Base-by-base conservation (phyloP, 2,329 filamentous ascomycete genomes). In the Gnomoniopsis smithogilvyi region DNA sequence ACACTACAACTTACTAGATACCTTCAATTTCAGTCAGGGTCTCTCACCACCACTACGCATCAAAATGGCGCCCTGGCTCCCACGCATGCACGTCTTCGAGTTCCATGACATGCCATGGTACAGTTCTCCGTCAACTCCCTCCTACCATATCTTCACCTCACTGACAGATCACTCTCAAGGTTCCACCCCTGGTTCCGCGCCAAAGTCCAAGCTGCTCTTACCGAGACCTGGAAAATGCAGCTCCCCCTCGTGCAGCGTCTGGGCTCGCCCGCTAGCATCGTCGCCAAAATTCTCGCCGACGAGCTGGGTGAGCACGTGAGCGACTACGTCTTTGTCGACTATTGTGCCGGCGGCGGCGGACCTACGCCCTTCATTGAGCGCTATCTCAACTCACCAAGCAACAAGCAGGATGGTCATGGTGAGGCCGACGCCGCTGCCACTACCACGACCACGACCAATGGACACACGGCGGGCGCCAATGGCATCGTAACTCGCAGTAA, bases 311-410 rank as follows among this genome's bases (percentile, higher is more conserved):
- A 67, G 6, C 67, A 74, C 26, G 74, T 84, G 1, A 73, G 77
- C 19, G 71, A 76, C 2, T 86, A 88, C 70, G 85, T 81, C 19
- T 86, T 89, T 65, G 80, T 92, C 62, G 90, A 93, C 74, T 90
- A 92, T 72, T 91, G 89, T 70, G 87, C 89, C 2, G 90, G 90
- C 54, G 86, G 82, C 15, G 90, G 90, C 45, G 89, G 89, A 0
- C 88, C 88, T 0, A 90, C 86, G 1, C 87, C 86, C 0, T 76
- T 74, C 43, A 85, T 90, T 53, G 87, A 89, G 70, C 76, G 73
- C 12, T 74, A 80, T 46, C 68, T 90, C 62, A 90, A 90, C 70
- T 38, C 36, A 12, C 36, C 36, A 12, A 3, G 12, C 36, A 14
- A n/a, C 36, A 38, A 38, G 36, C 6, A 38, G 4, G 36, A 38